Percentiles rank a stretch among this genome's conserved stretches.
These are phyloP conservation scores for Codiaeum variegatum DNA, from an alignment of 441 rosid species.

Conservation along the genomic window DNA sequence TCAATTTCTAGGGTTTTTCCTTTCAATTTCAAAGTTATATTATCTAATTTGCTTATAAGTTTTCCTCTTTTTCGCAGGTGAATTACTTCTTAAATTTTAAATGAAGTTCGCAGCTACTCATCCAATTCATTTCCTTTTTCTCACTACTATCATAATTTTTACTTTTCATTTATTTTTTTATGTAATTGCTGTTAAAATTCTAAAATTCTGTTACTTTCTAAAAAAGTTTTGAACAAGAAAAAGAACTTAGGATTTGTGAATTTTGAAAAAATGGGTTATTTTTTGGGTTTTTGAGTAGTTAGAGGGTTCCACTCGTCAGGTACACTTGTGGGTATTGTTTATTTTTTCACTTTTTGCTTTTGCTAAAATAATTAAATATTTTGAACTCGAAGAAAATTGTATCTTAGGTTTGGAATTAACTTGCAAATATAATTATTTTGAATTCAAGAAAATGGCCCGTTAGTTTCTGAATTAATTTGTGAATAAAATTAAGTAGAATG, in stretches of 20 bases:
- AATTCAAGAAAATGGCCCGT: not conserved
- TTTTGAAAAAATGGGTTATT: not conserved
- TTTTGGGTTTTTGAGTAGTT: not conserved
- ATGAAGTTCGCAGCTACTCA: not conserved
- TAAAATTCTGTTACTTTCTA: not conserved
- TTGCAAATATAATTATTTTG: no score
- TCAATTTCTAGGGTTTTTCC: conserved; percentile 25
- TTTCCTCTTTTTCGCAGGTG: conserved; percentile 16
- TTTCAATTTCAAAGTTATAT: not conserved
- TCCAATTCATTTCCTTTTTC: not conserved
- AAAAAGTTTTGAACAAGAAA: not conserved
- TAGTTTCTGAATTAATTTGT: no score
- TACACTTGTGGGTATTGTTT: not conserved
- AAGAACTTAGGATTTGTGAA: not conserved
- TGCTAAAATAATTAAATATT: not conserved
- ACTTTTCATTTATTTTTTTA: not conserved
- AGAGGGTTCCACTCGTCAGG: not conserved
- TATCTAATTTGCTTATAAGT: not conserved
- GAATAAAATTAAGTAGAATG: not conserved
- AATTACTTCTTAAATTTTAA: not conserved
- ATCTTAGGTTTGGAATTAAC: no score
- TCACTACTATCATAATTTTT: not conserved
- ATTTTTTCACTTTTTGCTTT: not conserved
- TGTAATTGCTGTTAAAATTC: not conserved
- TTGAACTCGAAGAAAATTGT: no score